A percentile compares a stretch with the other conserved stretches of the same genome.
Conservation (phyloP, 495 filamentous ascomycete species). For the Aspergillus coremiiformis region DNA sequence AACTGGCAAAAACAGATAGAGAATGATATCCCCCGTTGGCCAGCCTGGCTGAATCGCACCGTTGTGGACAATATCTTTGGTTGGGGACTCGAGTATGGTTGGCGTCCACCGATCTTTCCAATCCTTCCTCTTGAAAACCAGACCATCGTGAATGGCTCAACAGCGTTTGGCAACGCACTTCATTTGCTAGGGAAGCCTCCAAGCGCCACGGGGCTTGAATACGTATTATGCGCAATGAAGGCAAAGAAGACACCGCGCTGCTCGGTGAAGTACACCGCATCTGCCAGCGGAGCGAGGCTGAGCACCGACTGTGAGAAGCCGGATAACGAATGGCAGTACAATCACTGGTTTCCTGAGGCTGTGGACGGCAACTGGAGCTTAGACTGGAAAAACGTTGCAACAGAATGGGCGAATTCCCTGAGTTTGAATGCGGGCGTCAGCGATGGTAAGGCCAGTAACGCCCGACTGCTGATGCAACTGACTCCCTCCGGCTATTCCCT, state of each 20-base stretch:
- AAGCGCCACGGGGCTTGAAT: constrained; percentile 26
- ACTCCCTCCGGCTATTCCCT: constrained; percentile 22
- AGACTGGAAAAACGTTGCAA: constrained; percentile 56
- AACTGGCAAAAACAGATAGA: constrained; percentile 18
- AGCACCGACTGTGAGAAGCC: constrained; percentile 50
- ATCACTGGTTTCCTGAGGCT: constrained; percentile 28
- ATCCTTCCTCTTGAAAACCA: constrained; percentile 54
- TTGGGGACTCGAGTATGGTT: constrained; percentile 45
- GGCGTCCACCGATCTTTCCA: constrained; percentile 57
- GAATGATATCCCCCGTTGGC: constrained; percentile 17
- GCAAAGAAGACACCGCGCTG: constrained; percentile 53
- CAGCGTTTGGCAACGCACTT: constrained; percentile 39
- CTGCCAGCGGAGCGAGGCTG: constrained; percentile 47
- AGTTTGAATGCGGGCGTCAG: constrained; percentile 53
- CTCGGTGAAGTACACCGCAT: constrained; percentile 53
- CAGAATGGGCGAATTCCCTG: constrained; percentile 48
- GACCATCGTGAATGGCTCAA: constrained; percentile 53
- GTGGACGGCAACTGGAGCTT: constrained; percentile 19
- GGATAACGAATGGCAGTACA: constrained; percentile 44
- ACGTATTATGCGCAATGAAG: constrained; percentile 56
- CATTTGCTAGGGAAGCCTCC: constrained; percentile 56
- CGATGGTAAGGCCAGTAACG: constrained; percentile 52
- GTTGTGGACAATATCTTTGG: constrained; percentile 62
- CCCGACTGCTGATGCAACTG: constrained; percentile 54
- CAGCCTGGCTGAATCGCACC: constrained; percentile 47